phyloP scores from a whole-genome alignment of 306 rosid species.

The Cicer judaicum region DNA sequence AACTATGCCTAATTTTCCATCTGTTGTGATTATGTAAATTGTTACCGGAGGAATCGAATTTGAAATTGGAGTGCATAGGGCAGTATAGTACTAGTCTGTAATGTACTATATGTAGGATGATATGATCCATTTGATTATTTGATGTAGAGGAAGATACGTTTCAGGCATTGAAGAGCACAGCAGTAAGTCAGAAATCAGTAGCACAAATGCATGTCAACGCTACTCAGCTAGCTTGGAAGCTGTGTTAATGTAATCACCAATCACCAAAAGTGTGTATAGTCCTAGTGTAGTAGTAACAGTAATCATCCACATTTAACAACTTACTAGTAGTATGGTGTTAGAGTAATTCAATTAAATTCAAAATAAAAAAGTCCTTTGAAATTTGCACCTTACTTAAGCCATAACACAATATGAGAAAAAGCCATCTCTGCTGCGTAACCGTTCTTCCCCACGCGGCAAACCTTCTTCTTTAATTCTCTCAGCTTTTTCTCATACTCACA shows the following conservation, averaged over 20 bases:
- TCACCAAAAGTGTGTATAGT: conserved; percentile 23
- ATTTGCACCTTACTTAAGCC: conserved; percentile 40
- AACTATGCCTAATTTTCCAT: too few relatives aligned
- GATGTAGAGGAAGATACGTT: conserved; percentile 60
- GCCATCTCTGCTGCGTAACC: conserved; percentile 63
- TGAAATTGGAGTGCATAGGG: too few relatives aligned
- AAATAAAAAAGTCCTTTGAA: conserved; percentile 29
- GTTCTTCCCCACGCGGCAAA: conserved; percentile 83
- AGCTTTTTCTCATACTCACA: conserved; percentile 45
- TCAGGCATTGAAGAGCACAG: conserved; percentile 46
- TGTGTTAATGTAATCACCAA: neutral
- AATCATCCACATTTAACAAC: neutral
- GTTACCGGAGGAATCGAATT: too few relatives aligned
- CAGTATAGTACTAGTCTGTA: too few relatives aligned
- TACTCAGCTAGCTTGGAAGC: conserved; percentile 33
- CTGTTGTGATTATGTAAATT: too few relatives aligned
- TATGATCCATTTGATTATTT: conserved; percentile 46
- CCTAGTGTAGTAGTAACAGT: neutral
- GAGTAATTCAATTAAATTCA: too few relatives aligned
- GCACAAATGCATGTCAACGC: conserved; percentile 73
- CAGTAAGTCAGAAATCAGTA: conserved; percentile 52
- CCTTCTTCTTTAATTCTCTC: conserved; percentile 52
- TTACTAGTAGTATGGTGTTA: too few relatives aligned
- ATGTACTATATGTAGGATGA: too few relatives aligned
- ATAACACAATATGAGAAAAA: conserved; percentile 48